Conservation (phyloP, 495 filamentous ascomycete species). For the Lasiosphaeria ovina region DNA sequence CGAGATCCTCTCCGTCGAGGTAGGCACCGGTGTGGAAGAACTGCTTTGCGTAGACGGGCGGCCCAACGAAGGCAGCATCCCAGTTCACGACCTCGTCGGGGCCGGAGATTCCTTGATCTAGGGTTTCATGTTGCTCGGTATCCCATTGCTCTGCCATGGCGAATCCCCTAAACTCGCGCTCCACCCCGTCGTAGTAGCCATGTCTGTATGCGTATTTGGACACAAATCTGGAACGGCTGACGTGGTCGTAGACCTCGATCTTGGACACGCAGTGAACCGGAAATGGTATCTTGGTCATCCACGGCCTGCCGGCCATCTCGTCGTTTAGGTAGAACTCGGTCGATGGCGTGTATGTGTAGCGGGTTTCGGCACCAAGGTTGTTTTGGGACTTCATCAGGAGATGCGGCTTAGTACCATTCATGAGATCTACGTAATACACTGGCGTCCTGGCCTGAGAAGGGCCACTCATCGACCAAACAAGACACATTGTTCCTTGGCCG, state of each 20-base stretch:
- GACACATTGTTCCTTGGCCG: conserved; percentile 32
- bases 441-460: not conserved
- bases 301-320: conserved; percentile 24
- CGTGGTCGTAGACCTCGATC: conserved; percentile 17
- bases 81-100: too few relatives aligned
- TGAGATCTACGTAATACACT: conserved; percentile 25
- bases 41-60: too few relatives aligned
- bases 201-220: conserved; percentile 34
- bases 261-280: conserved; percentile 28
- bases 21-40: too few relatives aligned
- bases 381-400: conserved; percentile 4
- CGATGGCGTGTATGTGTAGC: conserved; percentile 24
- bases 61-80: too few relatives aligned
- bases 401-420: conserved; percentile 3
- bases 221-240: conserved; percentile 12
- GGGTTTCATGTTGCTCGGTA: not conserved
- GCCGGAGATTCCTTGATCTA: conserved; percentile 1
- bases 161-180: conserved; percentile 40
- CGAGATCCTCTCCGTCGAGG: too few relatives aligned
- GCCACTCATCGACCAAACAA: conserved; percentile 23
- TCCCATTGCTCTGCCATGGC: conserved; percentile 15
- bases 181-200: conserved; percentile 36
- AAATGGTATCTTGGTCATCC: conserved; percentile 33
- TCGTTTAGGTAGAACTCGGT: conserved; percentile 33
- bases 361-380: conserved; percentile 3